Percentiles rank a stretch among this genome's conserved stretches.
Conservation (phyloP, 2,329 filamentous ascomycete species). For the Phyllosticta capitalensis region DNA sequence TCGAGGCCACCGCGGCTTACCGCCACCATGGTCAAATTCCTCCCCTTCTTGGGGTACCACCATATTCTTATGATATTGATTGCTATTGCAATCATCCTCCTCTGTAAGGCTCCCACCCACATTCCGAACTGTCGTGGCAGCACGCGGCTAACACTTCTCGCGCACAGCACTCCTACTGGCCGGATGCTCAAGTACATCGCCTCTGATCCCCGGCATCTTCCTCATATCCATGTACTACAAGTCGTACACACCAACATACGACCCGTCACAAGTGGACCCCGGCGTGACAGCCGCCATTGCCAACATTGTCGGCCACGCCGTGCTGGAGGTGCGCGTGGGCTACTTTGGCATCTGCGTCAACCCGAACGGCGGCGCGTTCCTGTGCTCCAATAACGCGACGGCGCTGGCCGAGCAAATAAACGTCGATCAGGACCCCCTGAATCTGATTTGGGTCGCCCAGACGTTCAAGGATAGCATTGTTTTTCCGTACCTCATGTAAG, state of each 20-base stretch:
- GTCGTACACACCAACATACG: constrained; percentile 69
- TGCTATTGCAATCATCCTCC: constrained; percentile 81
- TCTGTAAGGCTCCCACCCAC: constrained; percentile 56
- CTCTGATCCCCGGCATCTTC: constrained; percentile 91
- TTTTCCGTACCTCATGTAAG: constrained; percentile 90
- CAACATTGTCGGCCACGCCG: constrained; percentile 79
- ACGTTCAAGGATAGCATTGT: constrained; percentile 99
- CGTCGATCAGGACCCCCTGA: constrained; percentile 89
- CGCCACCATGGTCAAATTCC: constrained; percentile 43
- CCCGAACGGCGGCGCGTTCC: constrained; percentile 78
- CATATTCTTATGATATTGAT: constrained; percentile 98
- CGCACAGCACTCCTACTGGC: constrained; percentile 73
- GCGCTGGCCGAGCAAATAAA: constrained; percentile 80
- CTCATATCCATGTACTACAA: constrained; percentile 97
- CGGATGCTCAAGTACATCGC: constrained; percentile 93
- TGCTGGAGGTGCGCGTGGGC: constrained; percentile 82
- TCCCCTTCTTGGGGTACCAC: constrained; percentile 58
- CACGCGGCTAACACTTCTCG: not conserved
- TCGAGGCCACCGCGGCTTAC: constrained; percentile 29
- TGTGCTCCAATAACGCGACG: constrained; percentile 96
- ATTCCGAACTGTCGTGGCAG: not conserved
- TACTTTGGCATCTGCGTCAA: constrained; percentile 98
- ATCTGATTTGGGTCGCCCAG: constrained; percentile 90
- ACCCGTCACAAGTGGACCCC: constrained; percentile 83
- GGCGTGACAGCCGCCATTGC: constrained; percentile 75